Base-by-base conservation (phyloP, 352 stramenopile species). In the Stramenopiles sp. region DNA sequence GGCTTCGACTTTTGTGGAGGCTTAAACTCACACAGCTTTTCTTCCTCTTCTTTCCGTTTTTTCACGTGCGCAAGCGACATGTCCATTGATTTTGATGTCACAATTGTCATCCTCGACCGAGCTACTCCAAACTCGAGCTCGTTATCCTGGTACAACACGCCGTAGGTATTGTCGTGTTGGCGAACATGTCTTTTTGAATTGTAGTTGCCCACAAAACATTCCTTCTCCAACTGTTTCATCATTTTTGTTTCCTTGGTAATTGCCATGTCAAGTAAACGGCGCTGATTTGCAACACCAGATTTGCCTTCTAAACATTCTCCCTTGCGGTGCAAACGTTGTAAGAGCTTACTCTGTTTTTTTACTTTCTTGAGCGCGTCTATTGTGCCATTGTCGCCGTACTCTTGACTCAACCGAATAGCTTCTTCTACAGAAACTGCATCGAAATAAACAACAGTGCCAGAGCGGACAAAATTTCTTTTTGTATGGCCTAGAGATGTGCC, bases 1-100 rank as follows among this genome's bases (percentile, higher is more conserved):
- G n/a, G n/a, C n/a, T n/a, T n/a, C n/a, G n/a, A n/a, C n/a, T n/a
- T n/a, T n/a, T n/a, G n/a, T n/a, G n/a, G n/a, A n/a, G n/a, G n/a
- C n/a, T n/a, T n/a, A n/a, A n/a, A n/a, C n/a, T n/a, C n/a, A n/a
- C n/a, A n/a, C n/a, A n/a, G n/a, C n/a, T n/a, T n/a, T 27, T 22
- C 55, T 71, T 71, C 55, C 55, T 71, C 27, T 71, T 71, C 55
- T 71, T 71, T 71, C 55, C 55, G 55, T 71, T 71, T 71, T 71
- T 27, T 71, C 27, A 25, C 55, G 27, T 25, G 27, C 27, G 22
- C 55, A 27, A 71, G 22, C 22, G 55, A 71, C 22, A 71, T 22
- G 22, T 27, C 22, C 55, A 71, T 25, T 22, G 55, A 71, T 27
- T 27, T 22, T 22, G 55, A 71, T 71, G 22, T 27, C 27, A 25